Evolutionary conservation across 768 basidiomycete species (phyloP).

Genomic region (Trametes coccinea): DNA sequence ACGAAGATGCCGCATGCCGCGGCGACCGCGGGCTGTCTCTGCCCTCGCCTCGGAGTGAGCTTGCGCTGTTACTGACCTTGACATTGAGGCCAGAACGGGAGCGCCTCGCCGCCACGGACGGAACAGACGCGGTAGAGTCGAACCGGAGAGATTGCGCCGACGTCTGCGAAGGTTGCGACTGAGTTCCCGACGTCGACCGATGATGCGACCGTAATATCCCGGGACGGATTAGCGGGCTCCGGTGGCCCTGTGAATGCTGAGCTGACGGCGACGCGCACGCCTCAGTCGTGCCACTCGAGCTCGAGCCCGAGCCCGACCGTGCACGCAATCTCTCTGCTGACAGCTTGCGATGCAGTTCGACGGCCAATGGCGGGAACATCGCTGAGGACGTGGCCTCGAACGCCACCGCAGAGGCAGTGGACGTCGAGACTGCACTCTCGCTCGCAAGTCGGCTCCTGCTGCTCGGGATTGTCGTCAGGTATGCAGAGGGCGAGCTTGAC

Average conservation of each 20-base stretch:
- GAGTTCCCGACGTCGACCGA: slow-evolving; percentile 39
- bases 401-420: too few relatives aligned
- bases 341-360: slow-evolving; percentile 26
- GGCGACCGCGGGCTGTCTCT: slow-evolving; percentile 19
- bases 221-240: slow-evolving; percentile 37
- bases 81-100: slow-evolving; percentile 9
- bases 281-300: slow-evolving; percentile 11
- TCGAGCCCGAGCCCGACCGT: slow-evolving; percentile 17
- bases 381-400: neutral
- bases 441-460: slow-evolving; percentile 25
- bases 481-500: neutral
- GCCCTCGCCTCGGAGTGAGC: slow-evolving; percentile 21
- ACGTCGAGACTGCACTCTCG: slow-evolving; percentile 8
- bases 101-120: slow-evolving; percentile 6
- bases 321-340: slow-evolving; percentile 29
- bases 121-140: slow-evolving; percentile 32
- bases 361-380: slow-evolving; percentile 11
- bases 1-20: neutral
- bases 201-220: slow-evolving; percentile 43
- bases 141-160: slow-evolving; percentile 29
- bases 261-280: neutral
- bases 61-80: slow-evolving; percentile 21
- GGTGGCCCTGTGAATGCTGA: slow-evolving; percentile 5
- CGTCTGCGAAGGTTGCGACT: slow-evolving; percentile 19
- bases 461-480: slow-evolving; percentile 16